Conservation (phyloP, 805 yeast species). For the Jamesozyma jinghongensis region DNA sequence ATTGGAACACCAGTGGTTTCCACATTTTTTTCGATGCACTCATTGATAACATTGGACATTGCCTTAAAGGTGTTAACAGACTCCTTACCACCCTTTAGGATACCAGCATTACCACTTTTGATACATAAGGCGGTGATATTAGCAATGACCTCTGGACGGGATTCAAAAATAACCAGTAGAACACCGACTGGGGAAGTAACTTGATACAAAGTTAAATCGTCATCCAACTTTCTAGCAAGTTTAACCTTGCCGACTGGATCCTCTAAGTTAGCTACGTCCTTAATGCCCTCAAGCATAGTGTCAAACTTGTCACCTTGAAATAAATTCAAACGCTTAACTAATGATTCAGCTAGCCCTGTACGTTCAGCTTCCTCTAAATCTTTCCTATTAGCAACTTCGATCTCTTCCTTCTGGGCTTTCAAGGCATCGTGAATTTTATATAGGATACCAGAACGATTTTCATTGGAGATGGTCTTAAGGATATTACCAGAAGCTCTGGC, state of each 20-base stretch:
- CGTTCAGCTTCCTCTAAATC: slow-evolving; percentile 66
- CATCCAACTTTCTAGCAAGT: slow-evolving; percentile 77
- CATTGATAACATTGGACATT: slow-evolving; percentile 63
- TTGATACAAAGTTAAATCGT: slow-evolving; percentile 73
- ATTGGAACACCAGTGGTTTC: slow-evolving; percentile 62
- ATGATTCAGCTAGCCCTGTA: slow-evolving; percentile 55
- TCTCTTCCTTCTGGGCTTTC: slow-evolving; percentile 45
- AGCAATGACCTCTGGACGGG: slow-evolving; percentile 97
- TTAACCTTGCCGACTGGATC: slow-evolving; percentile 92
- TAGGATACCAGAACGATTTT: slow-evolving; percentile 64
- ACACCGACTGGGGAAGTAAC: slow-evolving; percentile 95
- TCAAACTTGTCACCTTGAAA: slow-evolving; percentile 79
- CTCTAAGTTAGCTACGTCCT: slow-evolving; percentile 79
- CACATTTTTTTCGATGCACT: slow-evolving; percentile 37
- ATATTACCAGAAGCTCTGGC: slow-evolving; percentile 81
- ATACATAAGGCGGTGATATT: slow-evolving; percentile 92
- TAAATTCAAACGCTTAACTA: slow-evolving; percentile 78
- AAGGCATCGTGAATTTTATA: slow-evolving; percentile 65
- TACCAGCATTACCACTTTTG: slow-evolving; percentile 95
- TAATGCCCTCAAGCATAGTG: slow-evolving; percentile 86
- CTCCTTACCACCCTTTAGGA: slow-evolving; percentile 95
- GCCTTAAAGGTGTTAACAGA: slow-evolving; percentile 74
- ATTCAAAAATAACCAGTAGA: slow-evolving; percentile 82
- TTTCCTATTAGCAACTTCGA: slow-evolving; percentile 60
- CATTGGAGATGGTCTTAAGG: slow-evolving; percentile 68